Conservation (phyloP, 192 early-diverging fungal genomes). For the Cladochytrium replicatum region DNA sequence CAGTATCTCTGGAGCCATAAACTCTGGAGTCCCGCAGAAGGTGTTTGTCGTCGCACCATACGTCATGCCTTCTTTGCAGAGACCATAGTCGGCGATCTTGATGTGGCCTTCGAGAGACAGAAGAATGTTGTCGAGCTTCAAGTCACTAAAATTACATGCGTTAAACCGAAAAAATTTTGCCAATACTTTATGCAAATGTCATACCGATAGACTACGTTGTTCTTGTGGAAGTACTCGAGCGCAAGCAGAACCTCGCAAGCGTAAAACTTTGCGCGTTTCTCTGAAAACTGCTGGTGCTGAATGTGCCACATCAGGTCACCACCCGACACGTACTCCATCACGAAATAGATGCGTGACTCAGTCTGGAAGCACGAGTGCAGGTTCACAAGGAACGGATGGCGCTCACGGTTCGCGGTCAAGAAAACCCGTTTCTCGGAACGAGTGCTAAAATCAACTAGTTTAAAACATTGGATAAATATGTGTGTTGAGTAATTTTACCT, state of each 20-base stretch:
- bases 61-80: slow-evolving; percentile 78
- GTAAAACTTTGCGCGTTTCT: slow-evolving; percentile 91
- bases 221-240: slow-evolving; percentile 89
- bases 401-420: slow-evolving; percentile 75
- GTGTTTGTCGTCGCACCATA: slow-evolving; percentile 60
- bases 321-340: slow-evolving; percentile 95
- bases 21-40: slow-evolving; percentile 97
- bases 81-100: slow-evolving; percentile 96
- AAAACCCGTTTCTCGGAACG: slow-evolving; percentile 91
- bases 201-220: slow-evolving; percentile 80
- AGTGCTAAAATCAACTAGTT: neutral
- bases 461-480: neutral
- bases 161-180: neutral
- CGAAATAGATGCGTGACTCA: slow-evolving; percentile 85
- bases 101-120: slow-evolving; percentile 85
- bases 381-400: slow-evolving; percentile 90
- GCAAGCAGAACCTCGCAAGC: slow-evolving; percentile 91
- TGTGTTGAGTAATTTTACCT: neutral
- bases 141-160: slow-evolving; percentile 45
- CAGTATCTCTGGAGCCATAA: slow-evolving; percentile 98
- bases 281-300: slow-evolving; percentile 79
- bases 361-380: slow-evolving; percentile 95
- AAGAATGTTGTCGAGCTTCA: slow-evolving; percentile 94
- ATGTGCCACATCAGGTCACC: slow-evolving; percentile 98
- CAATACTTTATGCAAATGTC: neutral